phyloP scores from a whole-genome alignment of 2,329 filamentous ascomycete genomes.

The Cladophialophora carrionii region DNA sequence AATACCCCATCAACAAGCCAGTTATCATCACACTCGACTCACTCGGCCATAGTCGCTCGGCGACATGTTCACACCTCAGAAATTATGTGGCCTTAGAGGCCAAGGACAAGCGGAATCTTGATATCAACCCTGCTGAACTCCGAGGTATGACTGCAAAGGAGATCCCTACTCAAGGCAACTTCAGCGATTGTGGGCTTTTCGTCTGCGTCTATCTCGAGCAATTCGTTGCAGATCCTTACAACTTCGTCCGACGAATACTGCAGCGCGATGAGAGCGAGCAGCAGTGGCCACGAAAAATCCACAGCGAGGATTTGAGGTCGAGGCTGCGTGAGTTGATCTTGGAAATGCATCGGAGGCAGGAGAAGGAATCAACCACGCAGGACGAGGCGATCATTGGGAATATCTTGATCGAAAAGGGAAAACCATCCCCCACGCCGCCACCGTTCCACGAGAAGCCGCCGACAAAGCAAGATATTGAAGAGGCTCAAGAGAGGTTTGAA shows the following conservation, averaged over 20 bases:
- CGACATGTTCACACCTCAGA: slow-evolving; percentile 66
- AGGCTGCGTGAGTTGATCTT: slow-evolving; percentile 35
- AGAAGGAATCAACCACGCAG: slow-evolving; percentile 41
- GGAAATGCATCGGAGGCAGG: slow-evolving; percentile 36
- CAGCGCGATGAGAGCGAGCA: slow-evolving; percentile 62
- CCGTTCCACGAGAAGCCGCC: too few species aligned
- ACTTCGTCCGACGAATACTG: slow-evolving; percentile 69
- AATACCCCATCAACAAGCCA: slow-evolving; percentile 59
- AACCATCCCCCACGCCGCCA: background rate
- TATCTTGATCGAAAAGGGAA: slow-evolving; percentile 33
- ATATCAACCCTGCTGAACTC: slow-evolving; percentile 51
- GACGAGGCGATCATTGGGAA: slow-evolving; percentile 33
- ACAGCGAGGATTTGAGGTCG: slow-evolving; percentile 33
- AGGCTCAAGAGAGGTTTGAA: slow-evolving; percentile 20
- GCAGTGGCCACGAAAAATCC: slow-evolving; percentile 35
- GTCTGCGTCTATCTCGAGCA: slow-evolving; percentile 81
- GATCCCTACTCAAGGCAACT: slow-evolving; percentile 81
- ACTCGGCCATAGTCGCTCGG: slow-evolving; percentile 65
- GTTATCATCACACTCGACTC: slow-evolving; percentile 89
- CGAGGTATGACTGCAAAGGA: slow-evolving; percentile 70
- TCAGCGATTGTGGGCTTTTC: slow-evolving; percentile 86
- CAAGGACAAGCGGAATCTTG: slow-evolving; percentile 54
- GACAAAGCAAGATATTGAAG: slow-evolving; percentile 22
- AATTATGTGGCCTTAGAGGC: slow-evolving; percentile 78
- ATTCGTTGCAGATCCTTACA: slow-evolving; percentile 75